These are phyloP conservation scores for Eruca vesicaria DNA, from an alignment of 441 rosid genomes.

Conservation along the genomic window DNA sequence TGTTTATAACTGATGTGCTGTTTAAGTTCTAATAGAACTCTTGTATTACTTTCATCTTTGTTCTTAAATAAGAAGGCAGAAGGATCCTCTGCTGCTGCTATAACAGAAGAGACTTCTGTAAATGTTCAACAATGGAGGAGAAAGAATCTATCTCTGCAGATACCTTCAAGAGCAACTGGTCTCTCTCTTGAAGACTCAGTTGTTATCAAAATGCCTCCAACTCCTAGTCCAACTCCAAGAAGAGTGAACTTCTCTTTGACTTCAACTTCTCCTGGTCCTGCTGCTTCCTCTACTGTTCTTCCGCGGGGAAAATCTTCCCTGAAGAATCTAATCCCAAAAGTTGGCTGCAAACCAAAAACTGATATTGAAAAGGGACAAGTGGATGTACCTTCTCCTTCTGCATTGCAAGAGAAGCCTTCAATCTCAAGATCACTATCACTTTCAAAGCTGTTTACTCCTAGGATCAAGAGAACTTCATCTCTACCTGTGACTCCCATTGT, in stretches of 20 bases:
- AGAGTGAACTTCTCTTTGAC: slow-evolving; percentile 76
- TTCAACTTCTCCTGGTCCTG: slow-evolving; percentile 43
- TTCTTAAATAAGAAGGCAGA: slow-evolving; percentile 41
- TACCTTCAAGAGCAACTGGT: slow-evolving; percentile 63
- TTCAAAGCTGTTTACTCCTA: slow-evolving; percentile 77
- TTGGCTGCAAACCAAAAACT: slow-evolving; percentile 62
- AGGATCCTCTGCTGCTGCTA: slow-evolving; percentile 36
- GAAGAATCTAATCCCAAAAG: slow-evolving; percentile 69
- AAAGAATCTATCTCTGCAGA: slow-evolving; percentile 70
- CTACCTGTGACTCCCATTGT: slow-evolving; percentile 61
- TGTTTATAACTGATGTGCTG: slow-evolving; percentile 3
- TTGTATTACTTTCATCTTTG: slow-evolving; percentile 7
- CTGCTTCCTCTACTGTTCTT: slow-evolving; percentile 27
- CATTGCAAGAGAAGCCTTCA: slow-evolving; percentile 56
- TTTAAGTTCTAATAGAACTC: slow-evolving; percentile 12
- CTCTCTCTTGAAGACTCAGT: slow-evolving; percentile 52
- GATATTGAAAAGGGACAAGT: slow-evolving; percentile 65
- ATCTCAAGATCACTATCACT: slow-evolving; percentile 81
- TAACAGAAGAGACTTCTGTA: slow-evolving; percentile 46
- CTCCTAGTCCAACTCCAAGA: slow-evolving; percentile 80
- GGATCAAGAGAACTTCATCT: slow-evolving; percentile 80
- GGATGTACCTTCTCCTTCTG: slow-evolving; percentile 39
- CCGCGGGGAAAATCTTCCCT: slow-evolving; percentile 64
- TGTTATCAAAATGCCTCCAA: slow-evolving; percentile 63
- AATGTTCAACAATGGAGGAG: slow-evolving; percentile 57